Evolutionary conservation across 345 rosid genomes (phyloP).

Genomic region (Pugionium cornutum): DNA sequence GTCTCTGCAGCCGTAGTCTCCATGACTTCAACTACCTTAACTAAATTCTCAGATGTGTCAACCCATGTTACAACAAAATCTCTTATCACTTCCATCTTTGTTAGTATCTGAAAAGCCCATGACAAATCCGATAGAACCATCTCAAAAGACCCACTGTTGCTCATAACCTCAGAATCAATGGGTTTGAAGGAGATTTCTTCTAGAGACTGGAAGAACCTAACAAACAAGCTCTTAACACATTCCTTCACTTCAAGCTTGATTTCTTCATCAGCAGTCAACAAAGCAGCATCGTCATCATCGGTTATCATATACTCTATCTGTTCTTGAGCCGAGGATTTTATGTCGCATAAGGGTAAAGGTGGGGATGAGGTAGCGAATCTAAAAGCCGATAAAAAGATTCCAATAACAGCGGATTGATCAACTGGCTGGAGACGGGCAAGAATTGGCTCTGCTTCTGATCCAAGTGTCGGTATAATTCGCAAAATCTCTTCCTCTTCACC

Average conservation of each 20-base stretch:
- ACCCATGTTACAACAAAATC: constrained; percentile 73
- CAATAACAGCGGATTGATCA: constrained; percentile 50
- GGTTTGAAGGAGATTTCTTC: constrained; percentile 47
- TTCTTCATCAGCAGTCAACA: constrained; percentile 56
- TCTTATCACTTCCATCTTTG: constrained; percentile 72
- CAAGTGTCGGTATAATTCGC: constrained; percentile 62
- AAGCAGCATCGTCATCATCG: constrained; percentile 86
- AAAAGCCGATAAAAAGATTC: constrained; percentile 61
- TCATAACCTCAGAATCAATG: constrained; percentile 39
- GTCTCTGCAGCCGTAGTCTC: constrained; percentile 39
- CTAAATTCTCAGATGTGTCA: constrained; percentile 69
- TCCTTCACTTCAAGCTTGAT: constrained; percentile 65
- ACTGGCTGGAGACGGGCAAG: constrained; percentile 88
- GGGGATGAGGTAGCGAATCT: constrained; percentile 74
- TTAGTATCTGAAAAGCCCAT: constrained; percentile 73
- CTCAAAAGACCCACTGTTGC: constrained; percentile 43
- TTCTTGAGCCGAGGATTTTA: constrained; percentile 75
- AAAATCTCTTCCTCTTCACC: constrained; percentile 87
- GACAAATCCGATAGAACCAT: constrained; percentile 60
- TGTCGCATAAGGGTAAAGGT: constrained; percentile 48
- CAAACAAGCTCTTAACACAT: constrained; percentile 53
- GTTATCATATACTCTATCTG: constrained; percentile 90
- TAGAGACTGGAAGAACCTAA: constrained; percentile 52
- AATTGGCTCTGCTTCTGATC: constrained; percentile 62
- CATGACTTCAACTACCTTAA: constrained; percentile 45